Evolutionary conservation across 257 asterid genomes (phyloP).

Genomic region (Apocynum venetum): DNA sequence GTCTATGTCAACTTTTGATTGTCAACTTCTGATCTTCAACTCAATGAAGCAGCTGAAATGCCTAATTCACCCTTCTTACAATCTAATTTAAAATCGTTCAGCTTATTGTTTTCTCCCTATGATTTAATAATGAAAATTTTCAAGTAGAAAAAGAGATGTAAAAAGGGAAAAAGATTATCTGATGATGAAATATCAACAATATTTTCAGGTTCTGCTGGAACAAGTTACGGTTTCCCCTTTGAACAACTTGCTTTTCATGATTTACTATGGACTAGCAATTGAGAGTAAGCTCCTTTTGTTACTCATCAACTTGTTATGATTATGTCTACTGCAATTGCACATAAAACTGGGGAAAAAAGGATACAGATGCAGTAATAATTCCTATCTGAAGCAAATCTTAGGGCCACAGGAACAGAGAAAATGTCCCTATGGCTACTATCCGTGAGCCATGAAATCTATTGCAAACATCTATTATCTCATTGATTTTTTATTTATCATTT

Average conservation of each 20-base stretch:
- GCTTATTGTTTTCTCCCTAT: neutral
- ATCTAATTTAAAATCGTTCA: neutral
- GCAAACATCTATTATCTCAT: neutral
- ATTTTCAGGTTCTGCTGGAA: conserved; percentile 81
- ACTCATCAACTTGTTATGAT: conserved; percentile 5
- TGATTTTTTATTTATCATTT: neutral
- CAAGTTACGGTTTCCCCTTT: conserved; percentile 84
- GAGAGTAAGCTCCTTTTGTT: conserved; percentile 58
- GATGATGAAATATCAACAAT: conserved; percentile 5
- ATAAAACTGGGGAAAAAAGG: neutral
- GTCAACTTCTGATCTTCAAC: neutral
- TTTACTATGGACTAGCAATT: conserved; percentile 75
- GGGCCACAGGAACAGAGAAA: neutral
- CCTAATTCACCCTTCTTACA: neutral
- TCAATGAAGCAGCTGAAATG: neutral
- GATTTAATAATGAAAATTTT: neutral
- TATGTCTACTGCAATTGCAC: neutral
- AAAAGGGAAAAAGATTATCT: neutral
- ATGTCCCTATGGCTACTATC: neutral
- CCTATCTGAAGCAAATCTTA: neutral
- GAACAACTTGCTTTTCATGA: conserved; percentile 93
- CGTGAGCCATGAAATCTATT: neutral
- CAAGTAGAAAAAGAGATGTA: neutral
- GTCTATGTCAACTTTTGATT: neutral
- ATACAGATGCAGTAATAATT: neutral